Conservation (phyloP, 306 rosid species). For the Lablab purpureus region DNA sequence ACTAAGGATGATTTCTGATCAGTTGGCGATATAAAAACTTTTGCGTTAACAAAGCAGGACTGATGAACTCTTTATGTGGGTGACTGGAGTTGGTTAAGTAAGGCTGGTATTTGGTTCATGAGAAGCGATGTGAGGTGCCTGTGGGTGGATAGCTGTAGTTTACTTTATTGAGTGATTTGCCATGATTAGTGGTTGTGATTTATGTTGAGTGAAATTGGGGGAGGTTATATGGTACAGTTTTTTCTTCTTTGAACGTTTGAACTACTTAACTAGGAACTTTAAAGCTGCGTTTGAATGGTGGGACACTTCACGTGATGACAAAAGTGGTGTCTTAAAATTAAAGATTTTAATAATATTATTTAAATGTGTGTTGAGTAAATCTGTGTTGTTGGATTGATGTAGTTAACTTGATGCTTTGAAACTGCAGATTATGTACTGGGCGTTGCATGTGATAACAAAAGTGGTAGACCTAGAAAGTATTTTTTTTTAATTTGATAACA, state of each 20-base stretch:
- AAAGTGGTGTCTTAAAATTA: conserved; percentile 5
- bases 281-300: not conserved
- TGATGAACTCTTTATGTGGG: not conserved
- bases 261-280: conserved; percentile 26
- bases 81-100: not conserved
- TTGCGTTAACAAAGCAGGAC: not conserved
- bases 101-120: not conserved
- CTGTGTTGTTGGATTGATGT: not conserved
- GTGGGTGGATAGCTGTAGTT: not conserved
- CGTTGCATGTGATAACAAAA: not conserved
- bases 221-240: not conserved
- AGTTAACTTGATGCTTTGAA: not conserved
- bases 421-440: not conserved
- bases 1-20: not conserved
- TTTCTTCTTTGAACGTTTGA: conserved; percentile 14
- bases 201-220: conserved; percentile 10
- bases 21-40: not conserved
- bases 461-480: not conserved
- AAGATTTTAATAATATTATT: not conserved
- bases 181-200: conserved; percentile 1
- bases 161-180: conserved; percentile 23
- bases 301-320: not conserved
- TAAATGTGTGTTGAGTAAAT: conserved; percentile 11
- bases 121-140: conserved; percentile 12
- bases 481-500: not conserved